Base-by-base conservation (phyloP, 2,329 filamentous ascomycete genomes). In the Phyllachora maydis region DNA sequence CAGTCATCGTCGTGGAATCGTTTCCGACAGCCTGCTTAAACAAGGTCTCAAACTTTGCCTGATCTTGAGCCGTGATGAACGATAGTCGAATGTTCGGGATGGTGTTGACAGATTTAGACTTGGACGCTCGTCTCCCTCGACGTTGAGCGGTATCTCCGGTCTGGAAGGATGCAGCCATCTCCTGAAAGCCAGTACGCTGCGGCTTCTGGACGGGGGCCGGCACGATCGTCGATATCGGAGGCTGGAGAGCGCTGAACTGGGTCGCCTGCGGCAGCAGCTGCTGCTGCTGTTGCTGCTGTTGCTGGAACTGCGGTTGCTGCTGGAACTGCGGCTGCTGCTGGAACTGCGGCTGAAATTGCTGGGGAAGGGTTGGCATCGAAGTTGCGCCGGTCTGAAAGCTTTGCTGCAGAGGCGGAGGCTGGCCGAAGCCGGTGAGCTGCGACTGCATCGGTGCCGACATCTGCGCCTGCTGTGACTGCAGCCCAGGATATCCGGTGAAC, bases 1-100 rank as follows among this genome's bases (percentile, higher is more conserved):
- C 88, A 22, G 82, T 81, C 57, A 98, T 68, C 25, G 83, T 85
- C 36, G 74, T 76, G 38, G 83, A 73, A 28, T 63, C 66, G 34
- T 82, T 73, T 16, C 82, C 81, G 17, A 85, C 81, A 9, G 88
- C 85, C 26, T 83, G 91, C 52, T 88, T 93, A 59, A 98, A 98
- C 19, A 98, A 54, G 27, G 88, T 88, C 55, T 98, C 88, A 38
- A 98, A 98, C 52, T 92, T 93, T 40, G 79, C 66, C 49, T 98
- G 88, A 43, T 98, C 88, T 39, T 75, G 69, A 14, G 79, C 83
- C 3, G 85, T 93, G 41, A 98, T 92, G 46, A 98, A 98, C 3
- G 83, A 92, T 30, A 98, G 54, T 23, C 88, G 66, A 34, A 95
- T 90, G 43, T 77, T 95, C 14, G 88, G 88, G 27, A 98, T 93